A percentile compares a stretch with the other conserved stretches of the same genome.
phyloP scores from a whole-genome alignment of 306 rosid species.

The Rosa lucieae region DNA sequence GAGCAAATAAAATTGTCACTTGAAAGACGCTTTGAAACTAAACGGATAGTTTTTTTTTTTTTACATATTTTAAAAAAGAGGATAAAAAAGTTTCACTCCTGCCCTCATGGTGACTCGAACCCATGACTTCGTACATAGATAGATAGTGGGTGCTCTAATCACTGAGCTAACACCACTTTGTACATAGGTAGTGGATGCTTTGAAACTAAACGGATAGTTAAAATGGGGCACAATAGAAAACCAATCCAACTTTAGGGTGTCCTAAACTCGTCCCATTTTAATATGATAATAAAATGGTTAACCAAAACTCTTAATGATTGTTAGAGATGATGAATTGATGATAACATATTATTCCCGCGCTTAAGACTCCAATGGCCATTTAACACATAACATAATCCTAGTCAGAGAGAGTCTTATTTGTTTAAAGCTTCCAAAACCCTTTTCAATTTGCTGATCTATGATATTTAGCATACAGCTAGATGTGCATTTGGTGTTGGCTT shows the following conservation, averaged over 20 bases:
- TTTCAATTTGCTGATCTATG: background rate
- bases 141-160: no score
- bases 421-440: constrained; percentile 2
- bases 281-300: background rate
- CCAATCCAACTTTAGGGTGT: no score
- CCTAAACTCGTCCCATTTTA: background rate
- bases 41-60: background rate
- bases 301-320: background rate
- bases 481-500: constrained; percentile 9
- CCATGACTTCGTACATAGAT: no score
- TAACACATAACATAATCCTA: constrained; percentile 2
- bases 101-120: no score
- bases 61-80: no score
- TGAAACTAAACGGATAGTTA: background rate
- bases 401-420: background rate
- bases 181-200: no score
- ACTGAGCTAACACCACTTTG: no score
- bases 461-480: background rate
- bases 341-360: background rate
- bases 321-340: background rate
- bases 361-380: background rate
- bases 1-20: background rate
- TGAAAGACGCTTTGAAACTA: background rate
- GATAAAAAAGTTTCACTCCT: no score
- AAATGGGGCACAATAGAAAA: background rate